Base-by-base conservation (phyloP, 2,329 filamentous ascomycete genomes). In the Trichoderma sp. region DNA sequence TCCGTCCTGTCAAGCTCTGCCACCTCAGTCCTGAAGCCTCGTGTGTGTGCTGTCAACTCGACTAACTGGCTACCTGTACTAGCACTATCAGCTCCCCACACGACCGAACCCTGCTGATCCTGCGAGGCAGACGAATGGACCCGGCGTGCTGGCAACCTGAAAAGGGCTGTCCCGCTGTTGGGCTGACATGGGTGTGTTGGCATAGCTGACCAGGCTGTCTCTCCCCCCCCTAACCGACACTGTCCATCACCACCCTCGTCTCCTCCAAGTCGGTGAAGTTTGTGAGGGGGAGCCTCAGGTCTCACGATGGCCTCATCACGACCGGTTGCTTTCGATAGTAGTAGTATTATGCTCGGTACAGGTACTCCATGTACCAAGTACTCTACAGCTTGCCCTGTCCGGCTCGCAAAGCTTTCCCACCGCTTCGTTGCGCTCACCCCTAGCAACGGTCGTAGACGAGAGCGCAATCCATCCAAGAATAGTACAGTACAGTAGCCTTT, bases 131-230 rank as follows among this genome's bases (percentile, higher is more conserved):
- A 67, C 42, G 56, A 67, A 67, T 58, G 64, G 64, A 67, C 64
- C 64, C 64, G 56, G n/a, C 64, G 56, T 67, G 64, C 56, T 67
- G 64, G 64, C 56, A 60, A 67, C 64, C 54, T 57, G 56, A 67
- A 67, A 67, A 67, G 42, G 64, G 64, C 64, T 59, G 53, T 66
- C 64, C 64, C 64, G 64, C 54, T 66, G 53, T 66, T 66, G 64
- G 64, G 64, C 54, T 59, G 64, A 67, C 64, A 67, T 67, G 64
- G 64, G 64, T 67, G 64, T 67, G 64, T 59, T 67, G 64, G 45
- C 56, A 60, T 42, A 60, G 64, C 42, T 60, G 64, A 60, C 54
- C 25, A 32, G 56, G 54, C 27, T 42, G 17, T 54, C 50, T 19
- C 15, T 22, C 27, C n/a, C 52, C 52, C 56, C 45, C 56, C 64